These are phyloP conservation scores for Colletotrichum sansevieriae DNA, from an alignment of 2,329 filamentous ascomycete genomes.

Conservation along the genomic window DNA sequence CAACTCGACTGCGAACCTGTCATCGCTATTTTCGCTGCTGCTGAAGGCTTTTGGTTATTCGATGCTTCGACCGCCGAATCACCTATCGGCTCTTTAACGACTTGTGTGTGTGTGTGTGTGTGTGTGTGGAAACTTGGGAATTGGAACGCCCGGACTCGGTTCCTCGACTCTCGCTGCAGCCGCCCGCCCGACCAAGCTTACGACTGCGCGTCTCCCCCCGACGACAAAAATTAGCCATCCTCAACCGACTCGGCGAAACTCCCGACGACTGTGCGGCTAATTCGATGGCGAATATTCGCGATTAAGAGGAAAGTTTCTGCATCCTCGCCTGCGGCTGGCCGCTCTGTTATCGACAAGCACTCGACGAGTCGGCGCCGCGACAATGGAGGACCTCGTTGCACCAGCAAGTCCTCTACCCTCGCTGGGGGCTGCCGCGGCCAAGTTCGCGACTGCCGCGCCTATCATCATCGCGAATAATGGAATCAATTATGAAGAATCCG, in stretches of 20 bases:
- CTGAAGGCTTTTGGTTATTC: conserved; percentile 14
- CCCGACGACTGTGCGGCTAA: conserved; percentile 34
- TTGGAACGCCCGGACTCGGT: conserved; percentile 29
- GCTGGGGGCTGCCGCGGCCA: conserved; percentile 35
- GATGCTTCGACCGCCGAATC: conserved; percentile 25
- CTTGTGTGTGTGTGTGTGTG: conserved; percentile 12
- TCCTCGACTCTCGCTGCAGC: conserved; percentile 36
- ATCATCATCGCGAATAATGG: conserved; percentile 58
- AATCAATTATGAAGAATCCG: conserved; percentile 55
- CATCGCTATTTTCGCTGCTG: neutral
- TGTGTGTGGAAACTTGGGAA: conserved; percentile 2
- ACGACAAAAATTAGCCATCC: conserved; percentile 22
- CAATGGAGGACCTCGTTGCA: conserved; percentile 45
- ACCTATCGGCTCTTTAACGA: conserved; percentile 11
- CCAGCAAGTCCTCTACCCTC: conserved; percentile 42
- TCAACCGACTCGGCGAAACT: conserved; percentile 28
- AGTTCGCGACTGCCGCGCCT: conserved; percentile 55
- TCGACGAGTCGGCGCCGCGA: conserved; percentile 46
- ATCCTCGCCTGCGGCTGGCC: conserved; percentile 46
- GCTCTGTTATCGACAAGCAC: conserved; percentile 43
- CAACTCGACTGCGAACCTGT: conserved; percentile 23
- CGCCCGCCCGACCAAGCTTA: conserved; percentile 38
- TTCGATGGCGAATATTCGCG: conserved; percentile 52
- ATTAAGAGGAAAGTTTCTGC: conserved; percentile 41
- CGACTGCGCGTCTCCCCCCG: conserved; percentile 24